A percentile compares a stretch with the other conserved stretches of the same genome.
phyloP scores from a whole-genome alignment of 768 basidiomycete genomes.

The Trametes villosa region DNA sequence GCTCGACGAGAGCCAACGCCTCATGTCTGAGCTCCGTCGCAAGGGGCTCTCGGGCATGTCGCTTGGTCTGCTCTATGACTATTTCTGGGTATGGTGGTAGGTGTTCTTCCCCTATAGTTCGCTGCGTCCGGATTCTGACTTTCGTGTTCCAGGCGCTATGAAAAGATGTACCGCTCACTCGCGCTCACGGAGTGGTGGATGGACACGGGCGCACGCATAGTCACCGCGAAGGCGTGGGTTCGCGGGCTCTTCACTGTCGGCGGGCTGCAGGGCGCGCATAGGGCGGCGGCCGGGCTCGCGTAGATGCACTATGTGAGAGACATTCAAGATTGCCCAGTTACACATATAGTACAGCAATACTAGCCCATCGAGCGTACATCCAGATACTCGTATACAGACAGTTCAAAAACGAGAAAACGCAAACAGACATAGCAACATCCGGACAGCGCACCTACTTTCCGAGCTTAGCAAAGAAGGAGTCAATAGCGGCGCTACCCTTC shows the following conservation, averaged over 20 bases:
- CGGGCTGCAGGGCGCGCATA: slow-evolving; percentile 68
- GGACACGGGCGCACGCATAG: slow-evolving; percentile 61
- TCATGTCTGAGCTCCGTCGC: slow-evolving; percentile 46
- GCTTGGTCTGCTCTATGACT: slow-evolving; percentile 49
- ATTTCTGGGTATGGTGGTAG: slow-evolving; percentile 71
- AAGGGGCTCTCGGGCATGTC: slow-evolving; percentile 51
- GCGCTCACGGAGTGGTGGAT: slow-evolving; percentile 60
- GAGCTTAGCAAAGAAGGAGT: slow-evolving; percentile 47
- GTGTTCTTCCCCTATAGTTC: slow-evolving; percentile 30
- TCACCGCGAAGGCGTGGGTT: slow-evolving; percentile 67
- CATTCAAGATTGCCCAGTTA: neutral
- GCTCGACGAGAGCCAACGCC: slow-evolving; percentile 59
- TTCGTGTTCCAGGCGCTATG: slow-evolving; percentile 56
- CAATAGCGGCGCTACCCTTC: slow-evolving; percentile 47
- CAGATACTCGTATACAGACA: slow-evolving; percentile 1
- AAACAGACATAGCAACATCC: neutral
- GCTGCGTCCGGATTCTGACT: neutral
- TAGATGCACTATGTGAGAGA: slow-evolving; percentile 18
- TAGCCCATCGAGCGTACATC: slow-evolving; percentile 1
- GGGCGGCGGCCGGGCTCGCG: slow-evolving; percentile 72
- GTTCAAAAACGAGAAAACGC: neutral
- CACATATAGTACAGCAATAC: slow-evolving; percentile 4
- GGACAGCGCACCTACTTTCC: too few species aligned
- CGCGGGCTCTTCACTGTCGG: slow-evolving; percentile 62
- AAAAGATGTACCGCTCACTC: slow-evolving; percentile 54